Base-by-base conservation (phyloP, 2,329 filamentous ascomycete species). In the Pestalotiopsis sp. region DNA sequence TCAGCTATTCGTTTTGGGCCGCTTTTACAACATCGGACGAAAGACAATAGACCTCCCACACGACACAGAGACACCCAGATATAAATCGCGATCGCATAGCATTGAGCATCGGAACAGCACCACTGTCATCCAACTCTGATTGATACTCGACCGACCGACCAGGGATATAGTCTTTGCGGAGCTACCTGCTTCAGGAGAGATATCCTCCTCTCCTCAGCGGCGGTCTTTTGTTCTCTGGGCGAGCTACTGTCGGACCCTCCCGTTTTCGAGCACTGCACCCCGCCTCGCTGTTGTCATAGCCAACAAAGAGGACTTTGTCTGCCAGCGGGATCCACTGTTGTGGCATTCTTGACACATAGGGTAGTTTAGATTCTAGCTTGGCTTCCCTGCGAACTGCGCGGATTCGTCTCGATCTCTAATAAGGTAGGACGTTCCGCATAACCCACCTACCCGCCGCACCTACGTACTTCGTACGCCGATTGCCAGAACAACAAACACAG, bases 221-320 rank as follows among this genome's bases (percentile, higher is more conserved):
- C 30, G 30, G 30, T 35, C 30, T 35, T 35, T 35, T 35, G 30
- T 35, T 35, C 30, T 35, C 30, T 35, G 30, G 30, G 30, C 30
- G 30, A 35, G 30, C 30, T n/a, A 39, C 14, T 60, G 24, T 40
- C 60, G 60, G 60, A 63, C n/a, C 11, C 60, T 44, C 35, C 60
- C 60, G 60, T 63, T 63, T 63, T 63, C 60, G 35, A 63, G 38
- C 38, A 61, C 30, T 35, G 24, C 39, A 24, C 60, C 60, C 60
- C 60, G 60, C 60, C 60, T 22, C 9, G 39, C 60, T 63, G 39
- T 63, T 63, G 60, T 63, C 60, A 39, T 39, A 48, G 60, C 60
- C 60, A 52, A 63, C 60, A 63, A 63, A 52, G 60, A 48, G 38
- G 44, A n/a, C 60, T 63, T 63, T 63, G 60, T 63, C 20, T 20